Percentiles rank a stretch among this genome's conserved stretches.
These are phyloP conservation scores for Epipyxis sp. DNA, from an alignment of 108 stramenopile genomes.

Conservation along the genomic window DNA sequence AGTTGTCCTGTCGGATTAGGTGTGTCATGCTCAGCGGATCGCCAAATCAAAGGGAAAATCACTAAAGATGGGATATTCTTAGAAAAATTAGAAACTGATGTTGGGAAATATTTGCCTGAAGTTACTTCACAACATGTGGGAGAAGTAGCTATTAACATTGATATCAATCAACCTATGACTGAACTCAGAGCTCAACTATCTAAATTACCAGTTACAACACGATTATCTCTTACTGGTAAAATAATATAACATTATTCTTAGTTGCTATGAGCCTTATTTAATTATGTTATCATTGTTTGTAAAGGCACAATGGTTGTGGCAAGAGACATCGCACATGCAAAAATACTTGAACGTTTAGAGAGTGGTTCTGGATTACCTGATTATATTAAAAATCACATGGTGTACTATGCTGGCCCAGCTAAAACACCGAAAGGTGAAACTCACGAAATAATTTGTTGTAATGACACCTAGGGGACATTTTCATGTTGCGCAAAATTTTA, in stretches of 20 bases:
- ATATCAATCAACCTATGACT: constrained; percentile 82
- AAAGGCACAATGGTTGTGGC: constrained; percentile 95
- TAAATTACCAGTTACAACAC: constrained; percentile 74
- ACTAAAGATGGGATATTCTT: constrained; percentile 89
- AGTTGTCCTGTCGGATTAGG: constrained; percentile 93
- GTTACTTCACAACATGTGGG: constrained; percentile 57
- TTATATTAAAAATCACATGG: constrained; percentile 87
- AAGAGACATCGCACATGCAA: constrained; percentile 93
- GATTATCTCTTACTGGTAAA: constrained; percentile 77
- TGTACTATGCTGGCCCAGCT: constrained; percentile 94
- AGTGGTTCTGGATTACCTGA: constrained; percentile 85
- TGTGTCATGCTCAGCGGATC: constrained; percentile 91
- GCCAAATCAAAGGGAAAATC: constrained; percentile 87
- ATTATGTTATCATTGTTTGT: too few species aligned
- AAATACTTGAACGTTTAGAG: constrained; percentile 81
- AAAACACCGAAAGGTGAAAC: constrained; percentile 92
- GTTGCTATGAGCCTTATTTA: too few species aligned
- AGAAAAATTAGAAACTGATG: constrained; percentile 83
- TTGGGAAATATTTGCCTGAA: constrained; percentile 83
- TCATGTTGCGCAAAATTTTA: too few species aligned
- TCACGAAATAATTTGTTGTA: too few species aligned
- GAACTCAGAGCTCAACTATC: constrained; percentile 73
- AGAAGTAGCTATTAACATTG: constrained; percentile 68
- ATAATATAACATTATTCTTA: too few species aligned
- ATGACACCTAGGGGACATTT: too few species aligned